Conservation (phyloP, 768 basidiomycete species). For the Naganishia kalamii region DNA sequence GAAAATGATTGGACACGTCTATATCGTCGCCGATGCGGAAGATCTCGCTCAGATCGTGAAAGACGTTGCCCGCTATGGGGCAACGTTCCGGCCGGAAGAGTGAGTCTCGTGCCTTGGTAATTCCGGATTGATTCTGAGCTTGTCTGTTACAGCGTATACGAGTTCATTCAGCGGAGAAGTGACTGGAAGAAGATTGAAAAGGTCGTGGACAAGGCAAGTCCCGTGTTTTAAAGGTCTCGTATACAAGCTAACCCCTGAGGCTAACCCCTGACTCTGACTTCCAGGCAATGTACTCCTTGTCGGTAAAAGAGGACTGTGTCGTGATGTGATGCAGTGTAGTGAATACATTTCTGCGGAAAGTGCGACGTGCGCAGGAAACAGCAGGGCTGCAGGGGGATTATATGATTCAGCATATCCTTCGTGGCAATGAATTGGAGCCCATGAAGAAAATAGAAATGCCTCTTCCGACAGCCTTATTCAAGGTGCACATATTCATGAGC, state of each 20-base stretch:
- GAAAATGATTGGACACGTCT: conserved; percentile 96
- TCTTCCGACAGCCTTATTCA: too few species aligned
- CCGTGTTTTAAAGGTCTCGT: conserved; percentile 16
- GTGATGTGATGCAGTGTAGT: conserved; percentile 41
- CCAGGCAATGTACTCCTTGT: conserved; percentile 44
- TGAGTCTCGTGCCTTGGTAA: conserved; percentile 40
- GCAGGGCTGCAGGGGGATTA: too few species aligned
- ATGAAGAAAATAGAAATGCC: too few species aligned
- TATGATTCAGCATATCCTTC: too few species aligned
- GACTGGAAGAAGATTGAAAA: conserved; percentile 99
- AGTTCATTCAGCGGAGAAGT: conserved; percentile 85
- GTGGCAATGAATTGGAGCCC: too few species aligned
- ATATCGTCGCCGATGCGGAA: conserved; percentile 89
- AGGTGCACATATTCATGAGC: too few species aligned
- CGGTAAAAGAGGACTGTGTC: conserved; percentile 78
- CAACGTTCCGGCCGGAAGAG: conserved; percentile 85
- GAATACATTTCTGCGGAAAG: background rate
- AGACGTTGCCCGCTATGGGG: conserved; percentile 92
- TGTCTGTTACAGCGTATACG: conserved; percentile 69
- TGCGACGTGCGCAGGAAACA: too few species aligned
- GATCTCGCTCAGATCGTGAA: conserved; percentile 92
- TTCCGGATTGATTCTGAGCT: background rate
- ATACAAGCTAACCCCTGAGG: background rate
- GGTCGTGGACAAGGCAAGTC: conserved; percentile 56
- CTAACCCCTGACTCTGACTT: conserved; percentile 19